Evolutionary conservation across 768 basidiomycete species (phyloP), one percentile per base, ranked within the genome.

Genomic region (Crucibulum laeve): DNA sequence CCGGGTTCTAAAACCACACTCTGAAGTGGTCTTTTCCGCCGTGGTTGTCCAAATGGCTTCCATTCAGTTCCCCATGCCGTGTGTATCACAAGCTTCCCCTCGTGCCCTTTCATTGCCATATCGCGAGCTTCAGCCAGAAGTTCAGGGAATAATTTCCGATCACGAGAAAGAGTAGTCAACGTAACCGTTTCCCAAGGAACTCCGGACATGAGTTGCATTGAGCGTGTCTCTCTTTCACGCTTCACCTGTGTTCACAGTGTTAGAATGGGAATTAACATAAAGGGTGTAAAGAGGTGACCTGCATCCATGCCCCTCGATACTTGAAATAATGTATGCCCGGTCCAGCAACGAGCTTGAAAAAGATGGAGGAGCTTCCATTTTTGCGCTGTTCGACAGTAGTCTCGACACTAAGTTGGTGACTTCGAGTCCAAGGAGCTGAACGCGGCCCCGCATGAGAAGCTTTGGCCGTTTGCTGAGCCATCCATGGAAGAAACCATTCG

Each of bases 21-120:
- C 26, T 80, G 74, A 38, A 97, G 61, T 13, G 94, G 84, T 36
- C 96, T 73, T 63, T 92, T 91, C 45, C 83, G 73, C 37, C 94
- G 74, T 25, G 96, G 93, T 54, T 86, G 85, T 5, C 96, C 96
- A 57, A 99, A 97, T 5, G 90, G 92, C 48, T 82, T 76, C 96
- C 96, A 99, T 53, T 97, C 93, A 24, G 84, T 86, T 0, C 92
- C 92, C 92, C 94, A 96, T 3, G 95, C 91, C 1, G 93, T 96
- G 53, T 94, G 89, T 45, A 99, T 87, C 44, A 98, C 88, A 6
- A 95, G 90, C 56, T 93, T 93, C 39, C 94, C 95, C 61, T 95
- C 91, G 48, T 92, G 87, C 0, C 78, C 84, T 24, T 70, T 76
- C 71, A 95, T 76, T 0, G 92, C 94, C 30, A 94, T 70, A 55